Base-by-base conservation (phyloP, 2,329 filamentous ascomycete species). In the Alternaria sp. region DNA sequence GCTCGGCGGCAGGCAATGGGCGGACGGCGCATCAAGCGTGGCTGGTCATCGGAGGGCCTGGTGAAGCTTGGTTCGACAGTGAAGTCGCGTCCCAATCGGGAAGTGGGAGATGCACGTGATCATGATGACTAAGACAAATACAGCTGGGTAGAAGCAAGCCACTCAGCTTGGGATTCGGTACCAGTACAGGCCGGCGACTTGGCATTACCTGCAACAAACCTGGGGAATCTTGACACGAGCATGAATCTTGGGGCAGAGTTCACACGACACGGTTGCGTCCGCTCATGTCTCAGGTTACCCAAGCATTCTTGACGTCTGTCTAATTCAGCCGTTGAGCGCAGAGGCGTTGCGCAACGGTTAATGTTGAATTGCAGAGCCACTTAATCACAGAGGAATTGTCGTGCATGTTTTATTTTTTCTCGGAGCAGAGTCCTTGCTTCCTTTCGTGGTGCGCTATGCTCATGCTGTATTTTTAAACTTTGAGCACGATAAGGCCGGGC, bases 1-100 rank as follows among this genome's bases (percentile, higher is more conserved):
- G 80, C 82, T 79, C 82, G 81, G 72, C 80, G 82, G 81, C 84
- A 87, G 73, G 81, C 81, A 72, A 81, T 74, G 65, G 81, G 75
- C 70, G 76, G 74, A 67, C 79, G 78, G 73, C 79, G 81, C 85
- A 87, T 86, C 69, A 79, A 78, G 71, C 69, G 70, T 59, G 70
- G 63, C 64, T 68, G 68, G 58, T 66, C 64, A 66, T 69, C 44
- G 60, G 66, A 60, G 60, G 54, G 64, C 49, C 61, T 45, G 46
- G 56, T 59, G 48, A 52, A 63, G 62, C 54, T 54, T 25, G 54
- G 18, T 40, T 28, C 22, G 34, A 61, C 30, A 48, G 58, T 49
- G 34, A 62, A 48, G 38, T 59, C 40, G 25, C 59, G 53, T 56
- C 54, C 54, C 41, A 20, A 65, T 64, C 32, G 46, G 64, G 64